Percentiles rank a stretch among this genome's conserved stretches.
These are phyloP conservation scores for Drechslerella stenobrocha DNA, from an alignment of 2,329 filamentous ascomycete species.

Conservation along the genomic window DNA sequence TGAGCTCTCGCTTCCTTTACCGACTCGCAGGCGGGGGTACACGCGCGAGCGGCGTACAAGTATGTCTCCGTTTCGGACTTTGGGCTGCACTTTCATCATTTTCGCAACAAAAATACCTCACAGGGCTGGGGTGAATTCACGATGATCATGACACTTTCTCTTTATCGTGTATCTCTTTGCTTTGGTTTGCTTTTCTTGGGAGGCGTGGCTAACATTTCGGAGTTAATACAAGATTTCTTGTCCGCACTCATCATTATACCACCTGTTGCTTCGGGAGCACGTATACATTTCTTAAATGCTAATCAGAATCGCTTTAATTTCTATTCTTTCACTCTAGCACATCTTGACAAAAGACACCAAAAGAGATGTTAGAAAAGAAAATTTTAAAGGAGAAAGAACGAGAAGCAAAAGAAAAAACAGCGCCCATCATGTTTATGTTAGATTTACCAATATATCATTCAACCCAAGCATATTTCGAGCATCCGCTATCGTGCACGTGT, in stretches of 20 bases:
- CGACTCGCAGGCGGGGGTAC: neutral
- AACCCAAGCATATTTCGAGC: too few relatives aligned
- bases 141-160: constrained; percentile 45
- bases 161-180: constrained; percentile 18
- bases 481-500: neutral
- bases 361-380: neutral
- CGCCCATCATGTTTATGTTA: too few relatives aligned
- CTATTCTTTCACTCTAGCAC: neutral
- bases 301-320: neutral
- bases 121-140: constrained; percentile 45
- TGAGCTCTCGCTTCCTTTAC: constrained; percentile 6
- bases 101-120: constrained; percentile 42
- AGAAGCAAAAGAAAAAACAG: too few relatives aligned
- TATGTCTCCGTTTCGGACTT: constrained; percentile 19
- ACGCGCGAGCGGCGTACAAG: constrained; percentile 12
- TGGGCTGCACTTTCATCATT: constrained; percentile 7
- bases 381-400: neutral
- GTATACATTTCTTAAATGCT: neutral
- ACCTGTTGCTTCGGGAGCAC: neutral
- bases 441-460: too few relatives aligned
- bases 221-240: constrained; percentile 47
- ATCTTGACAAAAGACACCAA: neutral
- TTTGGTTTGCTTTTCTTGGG: constrained; percentile 15
- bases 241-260: neutral
- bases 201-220: constrained; percentile 34